Conservation (phyloP, 2,329 filamentous ascomycete genomes). For the Fusarium oligoseptatum region DNA sequence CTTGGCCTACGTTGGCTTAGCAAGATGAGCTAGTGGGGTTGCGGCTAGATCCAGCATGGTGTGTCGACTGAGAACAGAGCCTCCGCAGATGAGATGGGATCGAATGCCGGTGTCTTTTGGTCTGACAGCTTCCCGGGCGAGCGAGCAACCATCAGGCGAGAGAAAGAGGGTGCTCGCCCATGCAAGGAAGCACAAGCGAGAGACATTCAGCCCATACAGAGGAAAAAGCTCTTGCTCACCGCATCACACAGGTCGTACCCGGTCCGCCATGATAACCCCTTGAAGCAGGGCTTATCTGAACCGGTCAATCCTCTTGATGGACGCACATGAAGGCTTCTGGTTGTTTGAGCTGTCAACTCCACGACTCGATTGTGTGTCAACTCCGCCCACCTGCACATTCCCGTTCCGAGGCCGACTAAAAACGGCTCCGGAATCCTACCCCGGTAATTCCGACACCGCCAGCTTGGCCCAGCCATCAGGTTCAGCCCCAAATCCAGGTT, state of each 20-base stretch:
- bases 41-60: background rate
- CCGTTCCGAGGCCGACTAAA: background rate
- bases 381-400: background rate
- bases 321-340: constrained; percentile 27
- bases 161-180: constrained; percentile 1
- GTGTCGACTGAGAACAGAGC: constrained; percentile 37
- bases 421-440: background rate
- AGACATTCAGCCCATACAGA: constrained; percentile 13
- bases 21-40: constrained; percentile 8
- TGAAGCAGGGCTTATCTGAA: background rate
- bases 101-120: background rate
- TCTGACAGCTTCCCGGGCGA: constrained; percentile 6
- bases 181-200: constrained; percentile 36
- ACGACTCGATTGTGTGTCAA: background rate
- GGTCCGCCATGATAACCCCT: constrained; percentile 17
- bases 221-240: constrained; percentile 19
- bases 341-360: constrained; percentile 21
- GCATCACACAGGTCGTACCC: constrained; percentile 33
- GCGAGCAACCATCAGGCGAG: background rate
- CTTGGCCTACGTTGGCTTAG: background rate
- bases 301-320: constrained; percentile 20
- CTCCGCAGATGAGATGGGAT: constrained; percentile 31
- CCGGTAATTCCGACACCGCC: background rate
- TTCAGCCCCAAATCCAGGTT: background rate
- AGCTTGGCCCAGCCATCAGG: constrained; percentile 4